Base-by-base conservation (phyloP, 768 basidiomycete species). In the Pulveroboletus sp. region DNA sequence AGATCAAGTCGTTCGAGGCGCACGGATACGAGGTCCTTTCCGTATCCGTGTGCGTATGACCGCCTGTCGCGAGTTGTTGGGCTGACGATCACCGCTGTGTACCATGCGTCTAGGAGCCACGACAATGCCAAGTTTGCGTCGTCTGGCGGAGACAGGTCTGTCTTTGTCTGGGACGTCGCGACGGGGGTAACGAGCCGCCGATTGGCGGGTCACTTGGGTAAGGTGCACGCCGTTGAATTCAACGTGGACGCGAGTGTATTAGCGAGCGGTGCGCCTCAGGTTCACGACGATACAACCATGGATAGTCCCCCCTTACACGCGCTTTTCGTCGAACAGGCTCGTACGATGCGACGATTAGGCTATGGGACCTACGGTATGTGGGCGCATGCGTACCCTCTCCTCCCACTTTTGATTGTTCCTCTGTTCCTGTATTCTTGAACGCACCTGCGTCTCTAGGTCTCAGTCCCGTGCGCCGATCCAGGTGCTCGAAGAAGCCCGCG, bases 1-100 rank as follows among this genome's bases (percentile, higher is more conserved):
- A 95, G 71, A 90, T 99, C 71, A 96, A 96, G 71, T 67, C 75
- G 0, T 99, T 96, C 66, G 73, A 82, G 49, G 91, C 90, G 8
- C 95, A 98, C 67, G 95, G 93, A 27, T 95, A 97, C 66, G 96
- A 98, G 65, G 89, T 99, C 4, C 78, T 98, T 37, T 89, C 90
- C 2, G 73, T 99, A 43, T 78, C 88, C 42, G 86, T 96, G 93
- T 94, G 61, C 61, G 89, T 73, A 32, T 14, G 17, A 2, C 36
- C 32, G 11, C 27, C 6, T 6, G 8, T 2, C 35, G 7, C 12
- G 9, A 11, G 1, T 3, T 4, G 8, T 27, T 33, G 26, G 18
- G 24, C 48, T 46, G 12, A 46, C 15, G 28, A 17, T 11, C 28
- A 12, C 8, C 17, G 14, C 15, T 36, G 36, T 17, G 36, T 37